Evolutionary conservation across 140 eudicot species (phyloP), one percentile per base, ranked within the genome.

Genomic region (Oenanthe javanica): DNA sequence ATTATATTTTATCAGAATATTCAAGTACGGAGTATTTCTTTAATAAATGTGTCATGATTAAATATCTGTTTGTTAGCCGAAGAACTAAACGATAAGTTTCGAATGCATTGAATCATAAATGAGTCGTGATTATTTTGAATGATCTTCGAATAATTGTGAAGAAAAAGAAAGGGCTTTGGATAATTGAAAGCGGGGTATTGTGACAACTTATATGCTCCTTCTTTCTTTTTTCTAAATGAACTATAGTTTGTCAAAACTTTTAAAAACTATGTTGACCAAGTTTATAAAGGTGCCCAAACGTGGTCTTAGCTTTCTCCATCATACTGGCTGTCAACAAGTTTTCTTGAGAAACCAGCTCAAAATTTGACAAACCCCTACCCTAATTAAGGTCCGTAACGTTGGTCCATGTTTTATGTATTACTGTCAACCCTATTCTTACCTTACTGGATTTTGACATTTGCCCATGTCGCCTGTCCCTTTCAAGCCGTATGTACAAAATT

Each of bases 161-260:
- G 70, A n/a, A 61, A 61, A 52, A 36, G 40, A 59, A 10, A n/a
- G 15, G 70, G 70, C 0, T 61, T 19, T 61, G 70, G 70, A n/a
- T n/a, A 54, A 54, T 4, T 52, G 21, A 52, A 16, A 5, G 46
- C 46, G 5, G 21, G 16, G n/a, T 4, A 4, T 15, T 14, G 1
- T 15, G 7, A 52, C 59, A n/a, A 52, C n/a, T 15, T 54, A 54
- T 16, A 7, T 16, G 61, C 67, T 8, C 6, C 1, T 18, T 57
- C 36, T 36, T 36, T 36, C 40, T 36, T 2, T 36, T 57, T 57
- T 21, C 4, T 21, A n/a, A 59, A 21, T 8, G 67, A 23, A 3
- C 14, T n/a, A 59, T 61, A 61, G 70, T 61, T 61, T 61, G 70
- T 61, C 70, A 61, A 61, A 61, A 61, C 70, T n/a, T 23, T n/a